Evolutionary conservation across 441 rosid genomes (phyloP).

Genomic region (Erodium moschatum): DNA sequence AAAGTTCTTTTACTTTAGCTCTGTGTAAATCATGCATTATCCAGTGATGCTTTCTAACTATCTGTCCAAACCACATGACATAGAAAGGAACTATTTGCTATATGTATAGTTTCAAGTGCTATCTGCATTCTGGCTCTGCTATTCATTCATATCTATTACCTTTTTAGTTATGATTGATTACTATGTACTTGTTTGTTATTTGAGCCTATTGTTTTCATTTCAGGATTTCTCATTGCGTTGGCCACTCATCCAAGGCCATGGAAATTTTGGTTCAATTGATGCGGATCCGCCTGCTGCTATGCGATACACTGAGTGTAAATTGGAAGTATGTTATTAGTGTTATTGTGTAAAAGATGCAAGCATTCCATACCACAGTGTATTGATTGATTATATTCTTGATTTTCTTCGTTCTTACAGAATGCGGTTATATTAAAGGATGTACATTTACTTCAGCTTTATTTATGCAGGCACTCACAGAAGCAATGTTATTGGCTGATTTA

Average conservation of each 20-base stretch:
- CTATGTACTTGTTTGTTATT: neutral
- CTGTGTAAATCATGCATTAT: neutral
- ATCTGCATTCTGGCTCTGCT: neutral
- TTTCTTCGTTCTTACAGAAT: neutral
- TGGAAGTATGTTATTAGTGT: constrained; percentile 46
- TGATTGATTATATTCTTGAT: neutral
- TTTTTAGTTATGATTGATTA: neutral
- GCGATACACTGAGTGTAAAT: constrained; percentile 96
- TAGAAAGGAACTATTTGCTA: neutral
- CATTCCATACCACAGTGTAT: neutral
- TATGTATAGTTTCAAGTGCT: neutral
- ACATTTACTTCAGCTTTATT: constrained; percentile 15
- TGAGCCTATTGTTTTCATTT: neutral
- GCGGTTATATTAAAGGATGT: neutral
- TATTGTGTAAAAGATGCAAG: neutral
- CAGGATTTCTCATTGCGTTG: constrained; percentile 83
- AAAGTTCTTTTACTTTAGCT: neutral
- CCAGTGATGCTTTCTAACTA: neutral
- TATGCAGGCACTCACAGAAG: constrained; percentile 76
- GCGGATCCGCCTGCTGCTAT: constrained; percentile 98
- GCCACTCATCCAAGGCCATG: constrained; percentile 90
- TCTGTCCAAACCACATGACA: neutral
- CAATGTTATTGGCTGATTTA: constrained; percentile 70
- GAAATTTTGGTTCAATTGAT: constrained; percentile 91
- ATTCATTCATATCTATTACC: neutral